Base-by-base conservation (phyloP, 176 grass and related monocot genomes). In the Cocos nucifera region DNA sequence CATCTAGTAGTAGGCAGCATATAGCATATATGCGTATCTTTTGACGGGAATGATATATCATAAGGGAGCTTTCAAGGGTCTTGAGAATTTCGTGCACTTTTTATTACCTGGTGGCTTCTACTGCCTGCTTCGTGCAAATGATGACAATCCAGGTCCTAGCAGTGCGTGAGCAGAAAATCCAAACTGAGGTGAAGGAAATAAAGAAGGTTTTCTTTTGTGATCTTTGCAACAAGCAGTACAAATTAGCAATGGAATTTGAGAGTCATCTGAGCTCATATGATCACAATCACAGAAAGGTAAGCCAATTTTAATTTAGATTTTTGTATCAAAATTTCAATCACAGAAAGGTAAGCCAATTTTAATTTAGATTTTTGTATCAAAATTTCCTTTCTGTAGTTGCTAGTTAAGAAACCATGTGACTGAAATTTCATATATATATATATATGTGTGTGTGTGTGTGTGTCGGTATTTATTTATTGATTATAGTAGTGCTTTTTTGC, bases 81-180 rank as follows among this genome's bases (percentile, higher is more conserved):
- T 95, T 69, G 22, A 81, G 75, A 70, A 79, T 83, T 66, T 51
- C 2, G 53, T 84, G 64, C 83, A 81, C 69, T 78, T 84, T 89
- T 83, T 91, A 91, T 97, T 97, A 73, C 59, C 70, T 88, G 93
- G 74, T 85, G 78, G 65, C 61, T 80, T 90, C 72, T 89, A 79
- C 82, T 77, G 54, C 77, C 72, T 90, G 71, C 79, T 91, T 90
- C 61, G 87, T 85, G 85, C 81, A 62, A 82, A 86, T 92, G 79
- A 68, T 89, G 88, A 89, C 87, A 85, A 85, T 92, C 87, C 93
- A 97, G 93, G 93, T 97, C 69, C 85, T 78, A 90, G 93, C 93
- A 97, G 93, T 91, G 73, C 87, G 87, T 17, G 87, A 97, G 73
- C 72, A 91, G 48, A 97, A 82, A 97, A 97, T 91, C 55, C 80